Evolutionary conservation across 1,284 basidiomycete genomes (phyloP).

Genomic region (Malassezia pachydermatis): DNA sequence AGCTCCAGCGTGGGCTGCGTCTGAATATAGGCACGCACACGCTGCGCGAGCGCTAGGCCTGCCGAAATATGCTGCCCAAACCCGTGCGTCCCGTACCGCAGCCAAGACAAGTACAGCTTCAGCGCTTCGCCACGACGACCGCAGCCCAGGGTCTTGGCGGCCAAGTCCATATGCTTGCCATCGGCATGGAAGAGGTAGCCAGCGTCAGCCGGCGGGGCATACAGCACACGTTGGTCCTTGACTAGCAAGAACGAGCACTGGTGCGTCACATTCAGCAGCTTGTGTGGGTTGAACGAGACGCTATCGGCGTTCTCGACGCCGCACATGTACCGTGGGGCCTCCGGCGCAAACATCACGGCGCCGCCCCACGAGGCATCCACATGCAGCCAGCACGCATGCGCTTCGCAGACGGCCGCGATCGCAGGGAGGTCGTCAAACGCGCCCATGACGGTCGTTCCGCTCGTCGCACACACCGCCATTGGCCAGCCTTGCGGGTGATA

Average conservation of each 20-base stretch:
- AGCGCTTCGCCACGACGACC: slow-evolving; percentile 49
- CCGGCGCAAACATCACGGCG: slow-evolving; percentile 43
- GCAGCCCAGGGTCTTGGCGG: slow-evolving; percentile 46
- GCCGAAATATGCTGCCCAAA: slow-evolving; percentile 40
- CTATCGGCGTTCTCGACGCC: slow-evolving; percentile 45
- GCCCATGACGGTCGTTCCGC: slow-evolving; percentile 50
- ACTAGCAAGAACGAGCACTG: slow-evolving; percentile 50
- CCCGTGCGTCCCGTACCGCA: slow-evolving; percentile 44
- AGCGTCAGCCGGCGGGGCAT: slow-evolving; percentile 48
- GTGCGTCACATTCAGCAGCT: slow-evolving; percentile 49
- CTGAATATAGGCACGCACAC: slow-evolving; percentile 24
- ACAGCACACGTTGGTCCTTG: slow-evolving; percentile 36
- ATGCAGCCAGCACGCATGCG: slow-evolving; percentile 47
- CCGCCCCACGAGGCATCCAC: slow-evolving; percentile 51
- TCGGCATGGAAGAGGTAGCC: slow-evolving; percentile 49
- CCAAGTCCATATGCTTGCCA: slow-evolving; percentile 14
- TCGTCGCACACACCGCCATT: slow-evolving; percentile 50
- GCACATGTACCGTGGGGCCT: slow-evolving; percentile 1
- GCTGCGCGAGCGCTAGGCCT: slow-evolving; percentile 24
- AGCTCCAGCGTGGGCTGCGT: slow-evolving; percentile 26
- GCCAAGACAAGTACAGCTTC: slow-evolving; percentile 50
- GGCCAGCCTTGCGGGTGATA: slow-evolving; percentile 28
- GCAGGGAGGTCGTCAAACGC: slow-evolving; percentile 47
- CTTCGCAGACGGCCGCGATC: slow-evolving; percentile 39
- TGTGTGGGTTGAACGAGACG: slow-evolving; percentile 50